Evolutionary conservation across 306 rosid genomes (phyloP).

Genomic region (Vigna unguiculata): DNA sequence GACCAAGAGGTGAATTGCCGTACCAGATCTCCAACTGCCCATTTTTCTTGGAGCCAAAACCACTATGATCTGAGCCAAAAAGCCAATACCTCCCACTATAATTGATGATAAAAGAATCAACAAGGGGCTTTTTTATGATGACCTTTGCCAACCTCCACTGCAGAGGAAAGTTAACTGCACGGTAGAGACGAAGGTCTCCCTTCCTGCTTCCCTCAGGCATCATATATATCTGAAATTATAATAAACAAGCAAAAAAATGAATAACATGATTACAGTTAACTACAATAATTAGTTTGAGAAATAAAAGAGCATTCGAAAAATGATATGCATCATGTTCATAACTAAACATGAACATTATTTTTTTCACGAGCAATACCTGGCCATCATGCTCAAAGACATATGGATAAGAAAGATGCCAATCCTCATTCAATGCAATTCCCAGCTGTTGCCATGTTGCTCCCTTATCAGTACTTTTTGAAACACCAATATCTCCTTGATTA

Average conservation of each 20-base stretch:
- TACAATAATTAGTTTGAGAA: conserved; percentile 13
- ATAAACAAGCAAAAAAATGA: conserved; percentile 30
- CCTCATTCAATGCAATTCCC: conserved; percentile 91
- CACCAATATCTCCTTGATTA: conserved; percentile 96
- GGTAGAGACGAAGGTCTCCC: conserved; percentile 93
- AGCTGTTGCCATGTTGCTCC: conserved; percentile 95
- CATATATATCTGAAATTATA: conserved; percentile 79
- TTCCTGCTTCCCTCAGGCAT: conserved; percentile 88
- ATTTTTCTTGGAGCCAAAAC: conserved; percentile 83
- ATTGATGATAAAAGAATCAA: conserved; percentile 73
- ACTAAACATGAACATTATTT: conserved; percentile 11
- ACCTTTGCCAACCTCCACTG: conserved; percentile 86
- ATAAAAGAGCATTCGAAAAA: conserved; percentile 4
- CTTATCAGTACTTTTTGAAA: conserved; percentile 84
- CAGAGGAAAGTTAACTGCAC: conserved; percentile 79
- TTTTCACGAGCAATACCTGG: conserved; percentile 60
- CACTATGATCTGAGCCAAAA: conserved; percentile 93
- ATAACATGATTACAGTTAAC: not conserved
- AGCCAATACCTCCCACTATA: conserved; percentile 80
- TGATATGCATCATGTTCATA: conserved; percentile 7
- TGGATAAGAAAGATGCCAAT: conserved; percentile 98
- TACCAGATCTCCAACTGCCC: conserved; percentile 97
- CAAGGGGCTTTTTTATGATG: conserved; percentile 80
- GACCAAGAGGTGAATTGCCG: conserved; percentile 87
- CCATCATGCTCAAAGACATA: conserved; percentile 76